Percentiles rank a stretch among this genome's conserved stretches.
phyloP scores from a whole-genome alignment of 75 land plant genomes.

The Pinus taeda region DNA sequence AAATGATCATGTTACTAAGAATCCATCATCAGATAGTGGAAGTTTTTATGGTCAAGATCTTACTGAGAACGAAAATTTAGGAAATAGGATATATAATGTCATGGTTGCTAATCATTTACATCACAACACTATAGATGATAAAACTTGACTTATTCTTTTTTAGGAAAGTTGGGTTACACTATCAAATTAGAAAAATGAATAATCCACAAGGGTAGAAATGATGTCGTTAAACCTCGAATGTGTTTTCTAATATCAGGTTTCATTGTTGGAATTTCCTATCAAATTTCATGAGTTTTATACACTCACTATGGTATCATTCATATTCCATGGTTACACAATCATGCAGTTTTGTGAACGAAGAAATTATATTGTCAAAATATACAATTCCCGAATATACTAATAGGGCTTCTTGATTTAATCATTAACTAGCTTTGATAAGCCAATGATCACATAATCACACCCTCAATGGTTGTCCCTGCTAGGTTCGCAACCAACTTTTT shows the following conservation, averaged over 20 bases:
- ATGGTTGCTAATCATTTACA: neutral
- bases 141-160: neutral
- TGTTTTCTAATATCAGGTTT: too few relatives aligned
- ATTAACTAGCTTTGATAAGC: too few relatives aligned
- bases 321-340: neutral
- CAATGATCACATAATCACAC: too few relatives aligned
- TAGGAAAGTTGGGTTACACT: neutral
- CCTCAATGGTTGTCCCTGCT: too few relatives aligned
- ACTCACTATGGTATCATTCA: neutral
- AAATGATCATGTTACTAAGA: neutral
- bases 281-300: neutral
- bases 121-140: constrained; percentile 1
- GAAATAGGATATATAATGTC: too few relatives aligned
- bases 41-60: neutral
- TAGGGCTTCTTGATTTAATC: too few relatives aligned
- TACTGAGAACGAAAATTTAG: neutral
- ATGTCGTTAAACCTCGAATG: neutral
- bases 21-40: constrained; percentile 4
- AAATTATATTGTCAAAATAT: too few relatives aligned
- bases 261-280: neutral
- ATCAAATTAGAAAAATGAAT: neutral
- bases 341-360: too few relatives aligned
- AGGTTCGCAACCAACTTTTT: too few relatives aligned
- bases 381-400: too few relatives aligned
- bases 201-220: neutral